phyloP scores from a whole-genome alignment of 75 land plant genomes.

The Pinus taeda region DNA sequence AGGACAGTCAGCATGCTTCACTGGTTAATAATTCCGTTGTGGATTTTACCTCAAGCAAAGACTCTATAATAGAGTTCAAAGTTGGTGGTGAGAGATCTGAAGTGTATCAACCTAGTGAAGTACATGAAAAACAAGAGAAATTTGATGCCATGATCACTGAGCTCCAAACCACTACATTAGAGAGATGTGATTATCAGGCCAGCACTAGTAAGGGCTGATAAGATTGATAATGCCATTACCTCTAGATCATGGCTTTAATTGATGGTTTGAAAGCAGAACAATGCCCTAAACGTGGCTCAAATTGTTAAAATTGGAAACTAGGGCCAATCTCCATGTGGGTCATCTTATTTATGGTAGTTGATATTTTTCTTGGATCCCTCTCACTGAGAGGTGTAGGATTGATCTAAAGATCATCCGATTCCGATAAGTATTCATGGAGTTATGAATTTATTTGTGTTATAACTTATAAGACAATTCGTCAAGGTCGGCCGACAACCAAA shows the following conservation, averaged over 20 bases:
- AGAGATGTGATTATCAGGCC: not conserved
- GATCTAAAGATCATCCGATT: no score
- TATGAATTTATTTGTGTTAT: no score
- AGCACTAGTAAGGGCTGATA: not conserved
- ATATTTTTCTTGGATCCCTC: no score
- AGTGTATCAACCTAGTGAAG: conserved; percentile 6
- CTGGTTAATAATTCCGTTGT: not conserved
- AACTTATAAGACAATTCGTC: no score
- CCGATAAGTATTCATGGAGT: no score
- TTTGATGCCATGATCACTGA: not conserved
- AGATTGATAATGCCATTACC: not conserved
- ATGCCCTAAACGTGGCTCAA: no score
- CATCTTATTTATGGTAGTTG: no score
- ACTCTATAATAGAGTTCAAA: not conserved
- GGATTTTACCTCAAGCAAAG: conserved; percentile 7
- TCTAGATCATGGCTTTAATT: not conserved
- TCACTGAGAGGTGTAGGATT: no score
- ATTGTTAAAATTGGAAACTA: no score
- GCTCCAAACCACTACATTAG: not conserved
- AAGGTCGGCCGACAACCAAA: no score
- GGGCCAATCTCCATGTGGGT: no score
- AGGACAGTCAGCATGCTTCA: conserved; percentile 10
- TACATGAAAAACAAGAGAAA: conserved; percentile 8
- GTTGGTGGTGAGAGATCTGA: conserved; percentile 11
- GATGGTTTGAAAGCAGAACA: no score